Base-by-base conservation (phyloP, 805 yeast genomes). In the Yarrowia porcina region DNA sequence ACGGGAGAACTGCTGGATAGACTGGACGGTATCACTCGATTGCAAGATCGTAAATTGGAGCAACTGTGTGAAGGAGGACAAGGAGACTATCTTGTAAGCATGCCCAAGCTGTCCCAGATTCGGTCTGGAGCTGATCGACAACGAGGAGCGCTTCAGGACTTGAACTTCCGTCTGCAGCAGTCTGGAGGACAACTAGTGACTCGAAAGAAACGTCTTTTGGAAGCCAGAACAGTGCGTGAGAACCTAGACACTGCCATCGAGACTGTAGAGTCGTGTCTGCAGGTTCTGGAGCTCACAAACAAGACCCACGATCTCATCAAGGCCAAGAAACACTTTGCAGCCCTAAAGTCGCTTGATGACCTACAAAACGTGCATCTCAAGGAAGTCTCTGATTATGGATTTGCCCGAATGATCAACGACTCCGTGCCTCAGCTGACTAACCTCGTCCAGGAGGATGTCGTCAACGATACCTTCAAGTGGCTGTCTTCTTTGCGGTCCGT, bases 251-350 rank as follows among this genome's bases (percentile, higher is more conserved):
- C 88, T 67, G 87, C 96, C 0, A 82, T 82, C 8, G 79, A 82
- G 39, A 84, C 90, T 20, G 82, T 93, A 35, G 83, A 82, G 62
- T 80, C 85, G 56, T 88, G 96, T 67, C 77, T 92, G 23, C 90
- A 88, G 66, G 92, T 92, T 10, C 79, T 93, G 63, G 96, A 92
- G 70, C 81, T 88, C 67, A 88, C 96, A 15, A 92, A 91, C 74
- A 88, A 86, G 69, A 89, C 91, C 54, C 90, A 90, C 71, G 92
- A 89, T 39, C 77, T 92, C 70, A 87, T 90, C 65, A 82, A 85
- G 61, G 84, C 83, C 64, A 84, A 85, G 68, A 85, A 86, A 68
- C 89, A 89, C 68, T 92, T 90, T 72, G 88, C 88, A 65, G 97
- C 97, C 0, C 82, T 94, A 68, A 90, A 90, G 72, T 83, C 88